These are phyloP conservation scores for Tulasnella sp. DNA, from an alignment of 768 basidiomycete genomes.

Conservation along the genomic window DNA sequence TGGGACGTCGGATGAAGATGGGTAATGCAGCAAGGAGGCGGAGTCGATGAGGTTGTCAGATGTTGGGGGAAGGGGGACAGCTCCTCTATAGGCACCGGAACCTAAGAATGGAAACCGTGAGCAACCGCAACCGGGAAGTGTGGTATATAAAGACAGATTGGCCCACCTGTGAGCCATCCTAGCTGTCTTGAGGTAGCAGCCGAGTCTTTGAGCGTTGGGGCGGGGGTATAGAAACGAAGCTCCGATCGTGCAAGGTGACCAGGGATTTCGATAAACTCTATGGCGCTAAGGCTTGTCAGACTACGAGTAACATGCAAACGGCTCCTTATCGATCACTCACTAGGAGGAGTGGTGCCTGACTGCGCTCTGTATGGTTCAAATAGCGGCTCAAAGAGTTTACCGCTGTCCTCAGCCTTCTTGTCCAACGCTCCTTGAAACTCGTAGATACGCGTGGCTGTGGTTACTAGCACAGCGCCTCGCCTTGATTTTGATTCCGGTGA, in stretches of 20 bases:
- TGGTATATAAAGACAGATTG: not conserved
- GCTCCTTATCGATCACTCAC: conserved; percentile 46
- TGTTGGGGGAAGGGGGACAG: conserved; percentile 58
- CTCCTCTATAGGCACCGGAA: conserved; percentile 85
- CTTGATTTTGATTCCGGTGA: conserved; percentile 57
- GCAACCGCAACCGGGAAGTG: not conserved
- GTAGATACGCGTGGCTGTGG: conserved; percentile 85
- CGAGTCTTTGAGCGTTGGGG: conserved; percentile 46
- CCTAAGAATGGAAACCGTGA: conserved; percentile 59
- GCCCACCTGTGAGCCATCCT: conserved; percentile 88
- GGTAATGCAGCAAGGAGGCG: conserved; percentile 77
- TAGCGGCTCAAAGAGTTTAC: conserved; percentile 62
- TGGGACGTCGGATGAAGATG: conserved; percentile 50
- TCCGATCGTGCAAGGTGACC: conserved; percentile 72
- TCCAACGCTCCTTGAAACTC: conserved; percentile 75
- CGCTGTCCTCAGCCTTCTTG: conserved; percentile 68
- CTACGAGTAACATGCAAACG: conserved; percentile 25
- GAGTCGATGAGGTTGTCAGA: conserved; percentile 74
- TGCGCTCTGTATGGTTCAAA: conserved; percentile 59
- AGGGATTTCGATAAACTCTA: conserved; percentile 84
- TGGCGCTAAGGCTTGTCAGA: conserved; percentile 41
- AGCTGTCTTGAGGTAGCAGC: conserved; percentile 57
- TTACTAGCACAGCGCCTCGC: conserved; percentile 63
- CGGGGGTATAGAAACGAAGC: conserved; percentile 69
- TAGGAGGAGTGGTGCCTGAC: conserved; percentile 61